These are phyloP conservation scores for Dittrichia graveolens DNA, from an alignment of 129 eudicot genomes.

Conservation along the genomic window DNA sequence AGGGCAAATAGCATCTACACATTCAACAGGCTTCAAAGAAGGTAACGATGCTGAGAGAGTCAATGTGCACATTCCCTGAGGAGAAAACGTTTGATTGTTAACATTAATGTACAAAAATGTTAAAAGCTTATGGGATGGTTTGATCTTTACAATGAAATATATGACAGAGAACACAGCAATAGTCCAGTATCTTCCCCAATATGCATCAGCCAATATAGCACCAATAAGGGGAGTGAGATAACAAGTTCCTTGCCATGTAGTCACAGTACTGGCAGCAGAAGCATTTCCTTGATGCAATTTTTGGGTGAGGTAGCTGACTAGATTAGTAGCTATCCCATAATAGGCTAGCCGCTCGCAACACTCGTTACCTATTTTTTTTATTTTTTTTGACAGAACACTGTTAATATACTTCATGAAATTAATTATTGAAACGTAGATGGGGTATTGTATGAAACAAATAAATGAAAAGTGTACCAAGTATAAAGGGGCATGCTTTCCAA, in stretches of 20 bases:
- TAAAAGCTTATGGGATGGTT: not conserved
- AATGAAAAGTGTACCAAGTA: constrained; percentile 52
- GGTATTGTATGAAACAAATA: not conserved
- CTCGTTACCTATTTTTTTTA: constrained; percentile 58
- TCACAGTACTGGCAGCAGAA: constrained; percentile 68
- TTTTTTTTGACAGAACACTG: not conserved
- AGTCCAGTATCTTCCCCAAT: constrained; percentile 93
- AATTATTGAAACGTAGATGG: not conserved
- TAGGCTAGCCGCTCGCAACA: constrained; percentile 82
- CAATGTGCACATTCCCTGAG: constrained; percentile 38
- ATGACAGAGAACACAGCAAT: constrained; percentile 66
- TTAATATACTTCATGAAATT: constrained; percentile 1
- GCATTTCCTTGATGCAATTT: constrained; percentile 71
- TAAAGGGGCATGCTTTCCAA: constrained; percentile 84
- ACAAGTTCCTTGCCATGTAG: constrained; percentile 81
- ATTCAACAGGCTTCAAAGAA: constrained; percentile 27
- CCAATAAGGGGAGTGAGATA: constrained; percentile 77
- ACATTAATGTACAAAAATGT: not conserved
- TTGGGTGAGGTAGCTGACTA: constrained; percentile 69
- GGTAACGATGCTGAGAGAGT: constrained; percentile 38
- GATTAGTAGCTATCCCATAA: constrained; percentile 67
- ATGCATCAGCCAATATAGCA: constrained; percentile 75
- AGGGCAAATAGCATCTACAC: constrained; percentile 28
- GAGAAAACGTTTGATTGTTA: not conserved
- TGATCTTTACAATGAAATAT: constrained; percentile 56